phyloP scores from a whole-genome alignment of 2,329 filamentous ascomycete species.

The Trichoderma citrinoviride region DNA sequence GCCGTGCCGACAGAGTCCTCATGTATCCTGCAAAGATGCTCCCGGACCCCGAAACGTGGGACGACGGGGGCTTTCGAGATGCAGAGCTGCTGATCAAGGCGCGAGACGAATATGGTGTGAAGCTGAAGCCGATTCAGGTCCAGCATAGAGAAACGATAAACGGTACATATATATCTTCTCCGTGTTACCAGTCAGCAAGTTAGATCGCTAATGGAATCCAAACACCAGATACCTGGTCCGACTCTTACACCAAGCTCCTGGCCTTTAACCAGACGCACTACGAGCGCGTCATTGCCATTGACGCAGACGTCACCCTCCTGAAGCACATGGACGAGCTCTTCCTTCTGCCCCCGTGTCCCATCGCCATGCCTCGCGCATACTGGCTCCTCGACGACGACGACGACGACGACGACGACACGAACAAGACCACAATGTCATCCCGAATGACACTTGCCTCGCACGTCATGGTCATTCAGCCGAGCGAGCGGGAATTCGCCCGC shows the following conservation, averaged over 20 bases:
- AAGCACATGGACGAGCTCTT: conserved; percentile 69
- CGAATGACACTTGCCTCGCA: conserved; percentile 55
- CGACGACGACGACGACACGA: too few species aligned
- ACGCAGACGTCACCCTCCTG: conserved; percentile 64
- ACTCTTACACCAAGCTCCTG: conserved; percentile 65
- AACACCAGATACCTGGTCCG: conserved; percentile 54
- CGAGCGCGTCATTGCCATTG: conserved; percentile 44
- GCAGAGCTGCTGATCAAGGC: conserved; percentile 41
- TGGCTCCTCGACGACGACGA: conserved; percentile 66
- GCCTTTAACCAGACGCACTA: conserved; percentile 67
- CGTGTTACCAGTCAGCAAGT: not conserved
- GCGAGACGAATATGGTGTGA: conserved; percentile 45
- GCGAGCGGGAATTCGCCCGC: conserved; percentile 46
- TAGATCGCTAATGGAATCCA: not conserved
- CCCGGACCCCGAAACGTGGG: conserved; percentile 30
- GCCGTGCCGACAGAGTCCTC: conserved; percentile 45
- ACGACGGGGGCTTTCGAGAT: conserved; percentile 27
- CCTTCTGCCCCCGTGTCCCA: conserved; percentile 56
- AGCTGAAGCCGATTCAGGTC: conserved; percentile 42
- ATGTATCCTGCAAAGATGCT: conserved; percentile 46
- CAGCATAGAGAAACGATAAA: conserved; percentile 38
- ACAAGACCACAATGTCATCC: not conserved
- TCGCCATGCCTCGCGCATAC: conserved; percentile 70
- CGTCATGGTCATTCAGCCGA: conserved; percentile 59
- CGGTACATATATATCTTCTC: not conserved